These are phyloP conservation scores for Coniochaeta hoffmannii DNA, from an alignment of 2,329 filamentous ascomycete species.

Conservation along the genomic window DNA sequence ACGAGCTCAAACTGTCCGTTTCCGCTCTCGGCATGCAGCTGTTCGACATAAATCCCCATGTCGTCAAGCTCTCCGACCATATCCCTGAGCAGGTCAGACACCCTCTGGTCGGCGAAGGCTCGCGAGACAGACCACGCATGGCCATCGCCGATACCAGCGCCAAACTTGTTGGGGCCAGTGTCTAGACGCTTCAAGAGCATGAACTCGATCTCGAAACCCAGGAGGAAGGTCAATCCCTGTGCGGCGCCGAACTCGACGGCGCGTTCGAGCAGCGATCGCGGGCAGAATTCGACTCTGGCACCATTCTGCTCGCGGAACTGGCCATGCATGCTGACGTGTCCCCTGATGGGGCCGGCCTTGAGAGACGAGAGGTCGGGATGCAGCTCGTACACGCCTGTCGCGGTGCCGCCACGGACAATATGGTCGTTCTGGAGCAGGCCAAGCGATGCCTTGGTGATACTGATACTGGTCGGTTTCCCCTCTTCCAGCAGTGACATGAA, in stretches of 20 bases:
- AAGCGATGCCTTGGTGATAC: conserved; percentile 57
- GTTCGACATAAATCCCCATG: conserved; percentile 59
- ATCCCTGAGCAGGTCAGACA: conserved; percentile 54
- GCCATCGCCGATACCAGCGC: conserved; percentile 45
- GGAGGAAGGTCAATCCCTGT: conserved; percentile 49
- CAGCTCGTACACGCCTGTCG: conserved; percentile 59
- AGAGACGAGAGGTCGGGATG: conserved; percentile 60
- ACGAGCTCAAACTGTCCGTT: conserved; percentile 73
- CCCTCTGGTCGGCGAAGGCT: conserved; percentile 49
- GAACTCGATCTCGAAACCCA: conserved; percentile 81
- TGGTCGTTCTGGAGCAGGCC: conserved; percentile 62
- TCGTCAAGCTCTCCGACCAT: conserved; percentile 46
- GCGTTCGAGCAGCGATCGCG: conserved; percentile 53
- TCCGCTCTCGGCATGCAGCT: conserved; percentile 68
- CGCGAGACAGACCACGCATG: conserved; percentile 67
- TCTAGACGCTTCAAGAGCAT: conserved; percentile 52
- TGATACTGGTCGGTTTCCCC: conserved; percentile 38
- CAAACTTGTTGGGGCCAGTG: conserved; percentile 21
- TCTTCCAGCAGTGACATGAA: conserved; percentile 40
- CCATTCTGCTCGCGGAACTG: conserved; percentile 56
- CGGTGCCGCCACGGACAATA: conserved; percentile 42
- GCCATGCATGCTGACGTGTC: conserved; percentile 59
- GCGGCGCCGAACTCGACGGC: conserved; percentile 43
- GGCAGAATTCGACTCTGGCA: conserved; percentile 47
- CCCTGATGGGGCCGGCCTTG: conserved; percentile 46